phyloP scores from a whole-genome alignment of 257 asterid species.

The Ballota nigra region DNA sequence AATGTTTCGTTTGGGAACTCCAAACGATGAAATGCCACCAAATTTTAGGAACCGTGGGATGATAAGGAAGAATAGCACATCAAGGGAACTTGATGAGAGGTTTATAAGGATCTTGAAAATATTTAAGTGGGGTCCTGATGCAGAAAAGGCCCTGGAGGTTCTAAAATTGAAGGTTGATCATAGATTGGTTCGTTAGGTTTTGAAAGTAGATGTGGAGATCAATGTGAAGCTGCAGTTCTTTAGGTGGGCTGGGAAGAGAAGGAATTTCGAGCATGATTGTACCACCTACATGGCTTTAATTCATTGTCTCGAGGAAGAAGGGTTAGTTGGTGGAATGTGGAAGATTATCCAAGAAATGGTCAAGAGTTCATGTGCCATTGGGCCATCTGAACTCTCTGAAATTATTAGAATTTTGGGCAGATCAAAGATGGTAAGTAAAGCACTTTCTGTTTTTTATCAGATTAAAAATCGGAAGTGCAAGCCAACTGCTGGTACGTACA shows the following conservation, averaged over 20 bases:
- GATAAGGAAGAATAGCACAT: conserved; percentile 29
- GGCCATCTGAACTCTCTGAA: conserved; percentile 66
- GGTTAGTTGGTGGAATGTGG: conserved; percentile 75
- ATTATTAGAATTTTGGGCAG: conserved; percentile 60
- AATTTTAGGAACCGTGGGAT: conserved; percentile 20
- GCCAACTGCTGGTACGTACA: conserved; percentile 75
- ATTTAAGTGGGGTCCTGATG: conserved; percentile 94
- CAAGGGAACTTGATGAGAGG: conserved; percentile 74
- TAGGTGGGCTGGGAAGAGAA: conserved; percentile 84
- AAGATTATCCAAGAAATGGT: conserved; percentile 77
- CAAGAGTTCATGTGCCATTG: conserved; percentile 49
- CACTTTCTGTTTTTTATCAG: conserved; percentile 68
- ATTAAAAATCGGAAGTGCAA: conserved; percentile 71
- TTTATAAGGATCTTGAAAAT: conserved; percentile 83
- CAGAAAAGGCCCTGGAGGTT: conserved; percentile 88
- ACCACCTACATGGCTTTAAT: conserved; percentile 69
- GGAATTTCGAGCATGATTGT: conserved; percentile 75
- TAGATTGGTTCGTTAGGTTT: conserved; percentile 69
- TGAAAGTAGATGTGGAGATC: conserved; percentile 75
- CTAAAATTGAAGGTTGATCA: conserved; percentile 67
- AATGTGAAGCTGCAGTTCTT: conserved; percentile 79
- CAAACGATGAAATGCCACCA: conserved; percentile 41
- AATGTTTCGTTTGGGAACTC: conserved; percentile 64
- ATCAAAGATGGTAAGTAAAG: conserved; percentile 76
- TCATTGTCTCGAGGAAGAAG: conserved; percentile 65